Percentiles rank a stretch among this genome's conserved stretches.
These are phyloP conservation scores for Malassezia obtusa DNA, from an alignment of 1,284 basidiomycete genomes.

Conservation along the genomic window DNA sequence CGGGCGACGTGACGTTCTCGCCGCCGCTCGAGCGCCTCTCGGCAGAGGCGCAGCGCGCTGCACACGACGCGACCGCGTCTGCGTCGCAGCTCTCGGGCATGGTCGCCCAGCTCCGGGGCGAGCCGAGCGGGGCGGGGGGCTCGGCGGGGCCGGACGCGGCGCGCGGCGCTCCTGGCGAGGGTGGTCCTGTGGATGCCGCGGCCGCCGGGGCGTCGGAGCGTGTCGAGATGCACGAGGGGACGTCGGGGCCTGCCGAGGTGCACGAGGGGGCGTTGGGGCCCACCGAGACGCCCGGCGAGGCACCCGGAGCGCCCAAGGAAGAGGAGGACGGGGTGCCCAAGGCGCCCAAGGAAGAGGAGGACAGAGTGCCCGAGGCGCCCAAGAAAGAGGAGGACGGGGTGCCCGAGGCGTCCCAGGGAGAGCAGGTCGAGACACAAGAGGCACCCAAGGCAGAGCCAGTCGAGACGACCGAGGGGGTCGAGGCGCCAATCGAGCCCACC, in stretches of 20 bases:
- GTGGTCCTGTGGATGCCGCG: no score
- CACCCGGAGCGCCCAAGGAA: no score
- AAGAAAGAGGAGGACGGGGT: not conserved
- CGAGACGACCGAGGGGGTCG: not conserved
- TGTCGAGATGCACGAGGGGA: no score
- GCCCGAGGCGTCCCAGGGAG: not conserved
- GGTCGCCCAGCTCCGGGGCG: not conserved
- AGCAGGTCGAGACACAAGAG: no score
- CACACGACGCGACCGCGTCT: not conserved
- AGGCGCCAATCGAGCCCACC: no score
- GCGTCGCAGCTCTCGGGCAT: conserved; percentile 1
- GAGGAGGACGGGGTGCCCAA: no score
- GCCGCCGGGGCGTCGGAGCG: no score
- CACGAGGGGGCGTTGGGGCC: not conserved
- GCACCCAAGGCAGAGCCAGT: no score
- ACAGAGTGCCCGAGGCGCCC: not conserved
- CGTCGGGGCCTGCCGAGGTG: no score
- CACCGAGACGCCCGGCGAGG: no score
- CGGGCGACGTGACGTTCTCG: not conserved
- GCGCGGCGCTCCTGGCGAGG: no score
- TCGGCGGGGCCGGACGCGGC: not conserved
- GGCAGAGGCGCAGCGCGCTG: not conserved
- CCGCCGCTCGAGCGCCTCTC: not conserved
- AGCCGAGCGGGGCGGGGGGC: not conserved
- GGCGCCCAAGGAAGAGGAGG: not conserved